Evolutionary conservation across 805 yeast species (phyloP).

Genomic region (Pichia scutulata): DNA sequence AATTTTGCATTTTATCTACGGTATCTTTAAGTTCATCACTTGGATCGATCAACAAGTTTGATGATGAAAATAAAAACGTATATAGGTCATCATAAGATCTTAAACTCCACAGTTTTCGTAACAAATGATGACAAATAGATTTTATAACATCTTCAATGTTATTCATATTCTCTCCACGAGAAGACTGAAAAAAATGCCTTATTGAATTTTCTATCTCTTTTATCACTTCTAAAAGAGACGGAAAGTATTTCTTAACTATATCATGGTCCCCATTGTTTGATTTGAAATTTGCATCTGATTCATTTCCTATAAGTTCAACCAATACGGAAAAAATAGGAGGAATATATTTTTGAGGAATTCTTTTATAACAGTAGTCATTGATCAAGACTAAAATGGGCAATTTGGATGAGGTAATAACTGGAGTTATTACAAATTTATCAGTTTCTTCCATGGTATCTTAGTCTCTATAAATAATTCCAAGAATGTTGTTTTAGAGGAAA

Average conservation of each 20-base stretch:
- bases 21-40: neutral
- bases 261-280: neutral
- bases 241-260: constrained; percentile 17
- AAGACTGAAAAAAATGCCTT: constrained; percentile 4
- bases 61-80: constrained; percentile 28
- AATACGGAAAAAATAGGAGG: constrained; percentile 35
- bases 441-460: neutral
- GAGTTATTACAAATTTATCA: constrained; percentile 24
- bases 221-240: constrained; percentile 20
- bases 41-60: constrained; percentile 29
- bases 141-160: constrained; percentile 19
- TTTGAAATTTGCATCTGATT: neutral
- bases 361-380: constrained; percentile 37
- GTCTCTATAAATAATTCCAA: neutral
- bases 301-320: constrained; percentile 34
- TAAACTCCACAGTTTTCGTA: constrained; percentile 36
- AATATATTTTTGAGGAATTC: constrained; percentile 31
- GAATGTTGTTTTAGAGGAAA: neutral
- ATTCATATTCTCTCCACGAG: neutral
- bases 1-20: constrained; percentile 15
- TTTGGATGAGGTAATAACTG: constrained; percentile 45
- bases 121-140: constrained; percentile 21
- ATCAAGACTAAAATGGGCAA: constrained; percentile 43
- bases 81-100: constrained; percentile 42
- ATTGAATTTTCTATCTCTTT: constrained; percentile 13